phyloP scores from a whole-genome alignment of 805 yeast species.

The Yarrowia osloensis region DNA sequence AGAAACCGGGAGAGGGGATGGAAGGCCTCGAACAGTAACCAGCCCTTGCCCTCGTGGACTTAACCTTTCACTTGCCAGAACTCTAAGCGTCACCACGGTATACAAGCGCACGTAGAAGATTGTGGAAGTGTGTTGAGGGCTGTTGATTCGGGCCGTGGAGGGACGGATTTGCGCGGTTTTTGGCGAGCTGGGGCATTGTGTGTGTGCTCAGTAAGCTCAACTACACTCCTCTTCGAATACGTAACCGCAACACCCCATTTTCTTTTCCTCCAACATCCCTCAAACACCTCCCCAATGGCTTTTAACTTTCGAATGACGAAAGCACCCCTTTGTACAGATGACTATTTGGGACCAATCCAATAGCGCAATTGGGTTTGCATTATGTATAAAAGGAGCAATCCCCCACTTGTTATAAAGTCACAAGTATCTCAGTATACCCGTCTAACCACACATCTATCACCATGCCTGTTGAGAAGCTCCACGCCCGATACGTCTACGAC shows the following conservation, averaged over 20 bases:
- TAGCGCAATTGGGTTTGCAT: conserved; percentile 28
- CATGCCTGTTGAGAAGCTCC: conserved; percentile 86
- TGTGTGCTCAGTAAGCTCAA: neutral
- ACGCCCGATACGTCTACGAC: conserved; percentile 97
- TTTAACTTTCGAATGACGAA: conserved; percentile 3
- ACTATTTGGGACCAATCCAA: conserved; percentile 19
- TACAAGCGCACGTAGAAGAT: conserved; percentile 27
- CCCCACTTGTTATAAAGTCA: neutral
- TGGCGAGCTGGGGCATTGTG: neutral
- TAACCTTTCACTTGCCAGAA: conserved; percentile 16
- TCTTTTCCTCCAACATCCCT: neutral
- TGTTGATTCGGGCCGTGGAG: neutral
- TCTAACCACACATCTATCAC: conserved; percentile 32
- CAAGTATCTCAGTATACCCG: conserved; percentile 28
- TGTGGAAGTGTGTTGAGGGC: conserved; percentile 7
- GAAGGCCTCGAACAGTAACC: neutral
- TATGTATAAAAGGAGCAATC: conserved; percentile 28
- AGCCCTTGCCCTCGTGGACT: conserved; percentile 14
- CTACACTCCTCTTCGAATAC: neutral
- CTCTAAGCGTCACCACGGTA: conserved; percentile 11
- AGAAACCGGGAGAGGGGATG: conserved; percentile 12
- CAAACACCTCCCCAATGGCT: conserved; percentile 10
- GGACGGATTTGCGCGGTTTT: too few relatives aligned
- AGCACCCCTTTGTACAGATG: conserved; percentile 15
- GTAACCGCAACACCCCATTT: neutral